phyloP scores from a whole-genome alignment of 371 early-diverging fungal genomes.

The Saksenaea vasiformis region DNA sequence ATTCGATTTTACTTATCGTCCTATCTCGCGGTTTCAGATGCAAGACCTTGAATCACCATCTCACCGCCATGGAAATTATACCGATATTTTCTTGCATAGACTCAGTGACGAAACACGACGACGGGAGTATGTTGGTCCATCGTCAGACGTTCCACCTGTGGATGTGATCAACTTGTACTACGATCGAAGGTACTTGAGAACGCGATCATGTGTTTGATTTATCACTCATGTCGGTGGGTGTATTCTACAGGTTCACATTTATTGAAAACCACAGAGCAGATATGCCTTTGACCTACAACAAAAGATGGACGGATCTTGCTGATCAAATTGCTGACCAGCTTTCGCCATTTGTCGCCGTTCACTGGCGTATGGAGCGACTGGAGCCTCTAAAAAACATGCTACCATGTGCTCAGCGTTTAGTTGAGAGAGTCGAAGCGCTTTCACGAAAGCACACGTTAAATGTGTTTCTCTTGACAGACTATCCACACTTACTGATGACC shows the following conservation, averaged over 20 bases:
- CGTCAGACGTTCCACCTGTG: slow-evolving; percentile 16
- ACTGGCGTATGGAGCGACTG: slow-evolving; percentile 56
- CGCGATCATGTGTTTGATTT: background rate
- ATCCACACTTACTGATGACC: slow-evolving; percentile 43
- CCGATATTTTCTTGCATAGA: slow-evolving; percentile 25
- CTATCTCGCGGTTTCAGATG: slow-evolving; percentile 10
- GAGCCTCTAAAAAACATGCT: slow-evolving; percentile 40
- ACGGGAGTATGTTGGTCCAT: slow-evolving; percentile 18
- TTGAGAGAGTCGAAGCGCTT: slow-evolving; percentile 24
- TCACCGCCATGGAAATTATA: slow-evolving; percentile 28
- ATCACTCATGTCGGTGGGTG: background rate
- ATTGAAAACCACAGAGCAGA: slow-evolving; percentile 29
- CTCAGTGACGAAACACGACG: slow-evolving; percentile 35
- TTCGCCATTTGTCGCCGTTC: slow-evolving; percentile 49
- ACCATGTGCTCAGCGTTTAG: slow-evolving; percentile 40
- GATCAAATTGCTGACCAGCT: slow-evolving; percentile 36
- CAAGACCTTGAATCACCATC: slow-evolving; percentile 24
- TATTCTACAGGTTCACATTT: slow-evolving; percentile 36
- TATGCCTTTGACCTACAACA: slow-evolving; percentile 36
- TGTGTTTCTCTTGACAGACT: slow-evolving; percentile 48
- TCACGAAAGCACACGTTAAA: slow-evolving; percentile 14
- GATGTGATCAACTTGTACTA: slow-evolving; percentile 48
- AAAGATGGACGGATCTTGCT: slow-evolving; percentile 31
- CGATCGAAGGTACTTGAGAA: slow-evolving; percentile 28
- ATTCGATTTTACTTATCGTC: slow-evolving; percentile 18